These are phyloP conservation scores for Aspergillus bertholletiae DNA, from an alignment of 495 filamentous ascomycete species.

Conservation along the genomic window DNA sequence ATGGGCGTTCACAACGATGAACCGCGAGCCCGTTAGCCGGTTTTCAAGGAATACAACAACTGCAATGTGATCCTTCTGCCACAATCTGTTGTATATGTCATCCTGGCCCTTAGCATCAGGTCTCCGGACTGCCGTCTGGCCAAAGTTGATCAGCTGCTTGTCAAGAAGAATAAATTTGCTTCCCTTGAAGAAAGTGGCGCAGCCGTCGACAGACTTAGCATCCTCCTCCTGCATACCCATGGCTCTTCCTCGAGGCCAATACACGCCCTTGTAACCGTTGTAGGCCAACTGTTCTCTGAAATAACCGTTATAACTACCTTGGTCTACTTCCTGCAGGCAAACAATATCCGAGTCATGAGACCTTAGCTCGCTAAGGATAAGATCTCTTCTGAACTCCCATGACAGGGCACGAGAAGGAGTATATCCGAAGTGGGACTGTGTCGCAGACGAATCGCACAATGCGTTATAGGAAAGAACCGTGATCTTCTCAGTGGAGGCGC, in stretches of 20 bases:
- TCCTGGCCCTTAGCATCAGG: conserved; percentile 93
- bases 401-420: conserved; percentile 70
- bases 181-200: conserved; percentile 92
- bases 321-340: conserved; percentile 89
- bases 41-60: conserved; percentile 90
- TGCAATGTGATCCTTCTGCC: conserved; percentile 96
- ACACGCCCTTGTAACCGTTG: conserved; percentile 87
- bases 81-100: conserved; percentile 95
- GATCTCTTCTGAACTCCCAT: conserved; percentile 81
- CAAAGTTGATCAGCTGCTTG: conserved; percentile 89
- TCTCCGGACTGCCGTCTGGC: conserved; percentile 84
- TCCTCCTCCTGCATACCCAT: conserved; percentile 90
- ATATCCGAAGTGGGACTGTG: conserved; percentile 80
- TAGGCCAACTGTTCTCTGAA: conserved; percentile 79
- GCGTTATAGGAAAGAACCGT: conserved; percentile 90
- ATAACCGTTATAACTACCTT: conserved; percentile 83
- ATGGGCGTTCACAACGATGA: conserved; percentile 92
- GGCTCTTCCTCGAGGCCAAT: conserved; percentile 80
- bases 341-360: conserved; percentile 83
- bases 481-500: conserved; percentile 54
- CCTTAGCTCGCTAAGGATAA: conserved; percentile 76
- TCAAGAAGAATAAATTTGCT: conserved; percentile 89
- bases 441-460: conserved; percentile 88
- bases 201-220: conserved; percentile 84
- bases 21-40: conserved; percentile 73